phyloP scores from a whole-genome alignment of 176 grass and related monocot genomes.

The Elymus sibiricus region DNA sequence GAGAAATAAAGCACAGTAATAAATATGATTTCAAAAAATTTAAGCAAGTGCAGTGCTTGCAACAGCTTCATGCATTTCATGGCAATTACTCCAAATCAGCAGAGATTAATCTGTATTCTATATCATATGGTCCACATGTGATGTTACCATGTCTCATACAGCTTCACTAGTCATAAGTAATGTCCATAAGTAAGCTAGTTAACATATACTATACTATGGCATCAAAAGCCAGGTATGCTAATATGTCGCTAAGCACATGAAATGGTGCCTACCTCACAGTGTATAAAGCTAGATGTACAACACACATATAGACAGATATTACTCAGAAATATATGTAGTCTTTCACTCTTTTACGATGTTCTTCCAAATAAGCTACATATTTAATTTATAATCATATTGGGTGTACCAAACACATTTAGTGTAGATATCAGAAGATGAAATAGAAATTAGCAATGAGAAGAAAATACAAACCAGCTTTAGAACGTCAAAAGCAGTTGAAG shows the following conservation, averaged over 20 bases:
- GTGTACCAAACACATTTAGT: not conserved
- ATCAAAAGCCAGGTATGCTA: not conserved
- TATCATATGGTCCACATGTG: not conserved
- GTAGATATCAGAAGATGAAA: constrained; percentile 13
- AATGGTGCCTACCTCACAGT: not conserved
- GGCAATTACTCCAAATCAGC: not conserved
- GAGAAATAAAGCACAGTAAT: not conserved
- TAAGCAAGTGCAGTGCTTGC: not conserved
- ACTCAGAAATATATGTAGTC: not conserved
- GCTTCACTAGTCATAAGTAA: not conserved
- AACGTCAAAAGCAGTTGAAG: constrained; percentile 87
- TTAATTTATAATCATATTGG: not conserved
- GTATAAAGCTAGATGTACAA: not conserved
- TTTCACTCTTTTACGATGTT: not conserved
- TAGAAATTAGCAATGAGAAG: not conserved
- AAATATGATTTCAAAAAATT: not conserved
- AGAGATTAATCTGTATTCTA: not conserved
- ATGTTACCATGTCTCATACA: not conserved
- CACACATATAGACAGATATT: not conserved
- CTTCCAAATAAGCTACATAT: not conserved
- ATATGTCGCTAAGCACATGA: not conserved
- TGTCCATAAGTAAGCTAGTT: not conserved
- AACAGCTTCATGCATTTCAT: not conserved
- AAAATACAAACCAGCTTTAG: constrained; percentile 79
- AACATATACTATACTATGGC: not conserved